These are phyloP conservation scores for Hericium coralloides DNA, from an alignment of 768 basidiomycete genomes.

Conservation along the genomic window DNA sequence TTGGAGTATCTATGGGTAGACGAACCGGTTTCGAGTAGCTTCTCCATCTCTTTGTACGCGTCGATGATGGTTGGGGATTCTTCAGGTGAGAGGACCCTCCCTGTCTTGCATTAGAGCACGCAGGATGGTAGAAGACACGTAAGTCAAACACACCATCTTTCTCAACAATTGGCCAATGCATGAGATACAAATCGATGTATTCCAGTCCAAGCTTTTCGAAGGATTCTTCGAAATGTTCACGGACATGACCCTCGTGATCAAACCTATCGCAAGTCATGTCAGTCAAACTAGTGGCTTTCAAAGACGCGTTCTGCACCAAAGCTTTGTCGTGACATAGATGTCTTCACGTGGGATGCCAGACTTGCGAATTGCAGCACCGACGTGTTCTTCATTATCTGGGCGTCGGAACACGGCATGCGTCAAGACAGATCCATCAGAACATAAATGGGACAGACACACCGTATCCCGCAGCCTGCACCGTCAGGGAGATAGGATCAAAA, in stretches of 20 bases:
- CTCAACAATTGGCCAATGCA: conserved; percentile 27
- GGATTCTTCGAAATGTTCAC: conserved; percentile 22
- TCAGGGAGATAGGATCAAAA: not conserved
- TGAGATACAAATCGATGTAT: conserved; percentile 31
- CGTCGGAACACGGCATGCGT: not conserved
- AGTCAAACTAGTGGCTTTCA: not conserved
- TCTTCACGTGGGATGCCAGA: conserved; percentile 35
- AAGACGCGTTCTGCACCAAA: conserved; percentile 22
- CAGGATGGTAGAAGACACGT: not conserved
- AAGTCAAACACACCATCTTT: not conserved
- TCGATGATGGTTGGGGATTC: conserved; percentile 31
- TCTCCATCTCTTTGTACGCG: conserved; percentile 28
- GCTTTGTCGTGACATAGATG: conserved; percentile 44
- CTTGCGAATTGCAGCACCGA: conserved; percentile 37
- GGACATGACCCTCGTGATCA: conserved; percentile 21
- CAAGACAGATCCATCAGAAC: not conserved
- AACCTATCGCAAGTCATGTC: not conserved
- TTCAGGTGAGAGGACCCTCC: conserved; percentile 37
- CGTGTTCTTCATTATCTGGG: conserved; percentile 35
- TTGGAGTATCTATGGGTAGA: not conserved
- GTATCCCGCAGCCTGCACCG: not conserved
- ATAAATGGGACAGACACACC: not conserved
- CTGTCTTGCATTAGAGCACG: not conserved
- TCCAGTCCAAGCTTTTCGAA: conserved; percentile 23
- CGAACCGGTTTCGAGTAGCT: conserved; percentile 21